Evolutionary conservation across 108 stramenopile species (phyloP).

Genomic region (Skeletonema costatum): DNA sequence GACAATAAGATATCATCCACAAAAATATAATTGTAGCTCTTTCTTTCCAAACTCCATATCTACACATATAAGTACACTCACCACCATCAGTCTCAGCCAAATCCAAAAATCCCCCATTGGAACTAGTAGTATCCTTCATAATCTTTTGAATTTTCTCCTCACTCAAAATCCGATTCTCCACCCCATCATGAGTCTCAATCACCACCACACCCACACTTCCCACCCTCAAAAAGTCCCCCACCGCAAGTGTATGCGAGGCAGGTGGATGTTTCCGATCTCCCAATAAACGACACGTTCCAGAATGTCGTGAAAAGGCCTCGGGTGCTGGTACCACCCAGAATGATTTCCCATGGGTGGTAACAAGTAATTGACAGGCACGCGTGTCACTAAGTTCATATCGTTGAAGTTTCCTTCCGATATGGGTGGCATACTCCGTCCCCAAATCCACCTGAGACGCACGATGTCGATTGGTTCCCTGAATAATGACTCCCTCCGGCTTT

Average conservation of each 20-base stretch:
- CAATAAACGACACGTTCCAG: slow-evolving; percentile 93
- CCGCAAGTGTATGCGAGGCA: slow-evolving; percentile 75
- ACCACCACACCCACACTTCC: slow-evolving; percentile 96
- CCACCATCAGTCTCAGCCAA: slow-evolving; percentile 87
- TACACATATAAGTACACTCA: slow-evolving; percentile 37
- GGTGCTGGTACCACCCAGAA: slow-evolving; percentile 96
- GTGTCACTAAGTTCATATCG: slow-evolving; percentile 88
- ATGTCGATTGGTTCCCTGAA: slow-evolving; percentile 81
- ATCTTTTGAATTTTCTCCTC: slow-evolving; percentile 91
- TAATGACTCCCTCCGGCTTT: slow-evolving; percentile 88
- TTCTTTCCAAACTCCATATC: neutral
- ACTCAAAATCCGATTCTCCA: slow-evolving; percentile 75
- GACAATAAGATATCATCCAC: neutral
- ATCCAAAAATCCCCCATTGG: slow-evolving; percentile 77
- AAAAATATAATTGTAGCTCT: neutral
- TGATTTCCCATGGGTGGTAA: slow-evolving; percentile 83
- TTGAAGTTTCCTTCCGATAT: slow-evolving; percentile 81
- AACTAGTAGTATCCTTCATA: slow-evolving; percentile 89
- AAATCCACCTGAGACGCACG: slow-evolving; percentile 66
- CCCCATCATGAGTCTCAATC: slow-evolving; percentile 92
- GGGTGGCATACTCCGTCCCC: slow-evolving; percentile 73
- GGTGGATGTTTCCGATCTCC: slow-evolving; percentile 92
- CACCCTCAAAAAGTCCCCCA: slow-evolving; percentile 93
- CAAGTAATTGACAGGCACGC: slow-evolving; percentile 88
- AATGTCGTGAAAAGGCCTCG: slow-evolving; percentile 95